Evolutionary conservation across 805 yeast genomes (phyloP).

Genomic region (Metschnikowia chrysomelidarum): DNA sequence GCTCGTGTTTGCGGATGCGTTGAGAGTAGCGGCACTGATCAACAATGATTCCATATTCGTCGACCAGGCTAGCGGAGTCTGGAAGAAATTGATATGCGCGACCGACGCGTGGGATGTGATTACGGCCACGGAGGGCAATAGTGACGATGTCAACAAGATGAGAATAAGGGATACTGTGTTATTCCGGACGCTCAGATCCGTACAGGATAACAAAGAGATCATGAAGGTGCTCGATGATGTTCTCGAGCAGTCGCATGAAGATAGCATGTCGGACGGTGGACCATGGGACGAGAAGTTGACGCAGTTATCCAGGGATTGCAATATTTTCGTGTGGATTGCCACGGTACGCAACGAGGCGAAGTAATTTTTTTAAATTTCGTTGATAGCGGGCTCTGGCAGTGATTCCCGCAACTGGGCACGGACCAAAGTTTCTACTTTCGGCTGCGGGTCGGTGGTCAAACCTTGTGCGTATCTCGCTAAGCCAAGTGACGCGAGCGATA

Average conservation of each 20-base stretch:
- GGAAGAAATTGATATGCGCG: slow-evolving; percentile 56
- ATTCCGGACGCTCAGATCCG: slow-evolving; percentile 38
- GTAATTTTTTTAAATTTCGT: background rate
- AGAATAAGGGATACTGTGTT: slow-evolving; percentile 42
- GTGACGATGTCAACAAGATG: slow-evolving; percentile 41
- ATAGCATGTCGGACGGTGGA: slow-evolving; percentile 4
- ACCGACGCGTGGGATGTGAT: slow-evolving; percentile 52
- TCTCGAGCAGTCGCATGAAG: slow-evolving; percentile 5
- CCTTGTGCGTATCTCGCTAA: slow-evolving; percentile 41
- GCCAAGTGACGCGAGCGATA: slow-evolving; percentile 59
- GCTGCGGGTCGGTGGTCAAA: slow-evolving; percentile 43
- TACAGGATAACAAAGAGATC: slow-evolving; percentile 14
- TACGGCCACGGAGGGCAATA: slow-evolving; percentile 31
- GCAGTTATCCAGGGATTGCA: slow-evolving; percentile 16
- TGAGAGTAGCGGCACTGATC: slow-evolving; percentile 48
- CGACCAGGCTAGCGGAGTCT: slow-evolving; percentile 33
- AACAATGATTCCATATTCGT: slow-evolving; percentile 25
- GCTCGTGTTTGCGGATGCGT: slow-evolving; percentile 40
- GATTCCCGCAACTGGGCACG: slow-evolving; percentile 47
- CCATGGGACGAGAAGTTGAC: slow-evolving; percentile 14
- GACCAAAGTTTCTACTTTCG: slow-evolving; percentile 66
- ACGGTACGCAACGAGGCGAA: slow-evolving; percentile 14
- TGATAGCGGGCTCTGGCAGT: no score
- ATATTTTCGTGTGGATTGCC: slow-evolving; percentile 26
- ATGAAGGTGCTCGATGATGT: slow-evolving; percentile 15